Base-by-base conservation (phyloP, 2,329 filamentous ascomycete species). In the Scedosporium apiospermum region DNA sequence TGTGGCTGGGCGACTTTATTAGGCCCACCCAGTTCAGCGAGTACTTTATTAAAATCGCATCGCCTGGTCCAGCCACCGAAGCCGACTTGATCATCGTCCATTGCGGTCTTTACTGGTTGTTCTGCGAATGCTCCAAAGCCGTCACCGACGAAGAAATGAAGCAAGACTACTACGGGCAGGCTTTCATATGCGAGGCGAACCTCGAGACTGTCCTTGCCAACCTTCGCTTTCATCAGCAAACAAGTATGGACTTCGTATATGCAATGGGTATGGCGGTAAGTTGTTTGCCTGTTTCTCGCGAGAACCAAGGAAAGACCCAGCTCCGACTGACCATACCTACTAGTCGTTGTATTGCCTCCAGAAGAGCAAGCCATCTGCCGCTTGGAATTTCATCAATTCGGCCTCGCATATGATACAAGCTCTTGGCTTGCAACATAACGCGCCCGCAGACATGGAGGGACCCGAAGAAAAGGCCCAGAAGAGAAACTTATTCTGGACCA, bases 401-500 rank as follows among this genome's bases (percentile, higher is more conserved):
- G 71, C 71, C 10, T 70, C 69, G 2, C 69, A 73, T 26, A 62
- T 73, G 9, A 71, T 70, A 14, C 71, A 73, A 53, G 71, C 68
- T 0, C 61, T 72, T 1, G 71, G 71, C 14, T 72, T 72, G 18
- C 70, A 73, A 59, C 66, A 70, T 30, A 62, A 63, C 9, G 30
- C 63, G 3, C 60, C 68, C 1, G 63, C 65, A 7, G 49, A 60
- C 0, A 26, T 59, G 3, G 64, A 68, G 18, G 58, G 57, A 6
- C 41, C 60, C 4, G 65, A 66, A 27, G 34, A 46, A 3, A 65
- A 30, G 59, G 21, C 21, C 42, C 46, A 53, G 21, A 53, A 41
- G 46, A 6, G 9, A 3, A 16, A 75, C 1, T 68, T 85, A 10
- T 87, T 87, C 67, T 87, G 84, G 84, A 76, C 74, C 46, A 71